Evolutionary conservation across 2,329 filamentous ascomycete genomes (phyloP).

Genomic region (Lachnellula occidentalis): DNA sequence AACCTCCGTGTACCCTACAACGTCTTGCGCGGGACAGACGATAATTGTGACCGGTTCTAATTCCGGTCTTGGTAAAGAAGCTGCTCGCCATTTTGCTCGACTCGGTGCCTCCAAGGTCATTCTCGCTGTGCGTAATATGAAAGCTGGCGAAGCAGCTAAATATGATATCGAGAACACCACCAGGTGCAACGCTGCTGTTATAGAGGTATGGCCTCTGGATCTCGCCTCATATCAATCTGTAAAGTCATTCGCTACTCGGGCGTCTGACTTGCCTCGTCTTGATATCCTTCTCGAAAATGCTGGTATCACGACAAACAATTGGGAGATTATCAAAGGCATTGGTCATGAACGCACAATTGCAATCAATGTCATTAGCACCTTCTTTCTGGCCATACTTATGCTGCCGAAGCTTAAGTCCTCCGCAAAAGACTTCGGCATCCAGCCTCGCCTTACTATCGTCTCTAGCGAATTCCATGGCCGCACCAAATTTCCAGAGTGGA

Average conservation of each 20-base stretch:
- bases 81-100: conserved; percentile 31
- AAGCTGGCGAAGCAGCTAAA: conserved; percentile 39
- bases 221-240: too few relatives aligned
- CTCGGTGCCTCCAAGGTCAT: conserved; percentile 33
- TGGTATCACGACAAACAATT: conserved; percentile 8
- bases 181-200: conserved; percentile 1
- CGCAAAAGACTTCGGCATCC: conserved; percentile 9
- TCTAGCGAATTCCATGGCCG: conserved; percentile 4
- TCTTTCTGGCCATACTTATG: conserved; percentile 39
- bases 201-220: conserved; percentile 17
- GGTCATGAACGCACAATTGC: conserved; percentile 37
- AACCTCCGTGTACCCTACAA: conserved; percentile 8
- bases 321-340: conserved; percentile 22
- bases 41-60: conserved; percentile 39
- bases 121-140: conserved; percentile 33
- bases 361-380: conserved; percentile 44
- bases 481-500: background rate
- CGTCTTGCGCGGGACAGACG: conserved; percentile 20
- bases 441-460: conserved; percentile 3
- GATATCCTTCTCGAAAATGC: too few relatives aligned
- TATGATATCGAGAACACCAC: conserved; percentile 29
- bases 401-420: conserved; percentile 38
- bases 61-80: conserved; percentile 36
- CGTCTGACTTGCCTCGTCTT: too few relatives aligned
- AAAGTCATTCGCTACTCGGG: too few relatives aligned